Base-by-base conservation (phyloP, 2,329 filamentous ascomycete genomes). In the Nemania sp. region DNA sequence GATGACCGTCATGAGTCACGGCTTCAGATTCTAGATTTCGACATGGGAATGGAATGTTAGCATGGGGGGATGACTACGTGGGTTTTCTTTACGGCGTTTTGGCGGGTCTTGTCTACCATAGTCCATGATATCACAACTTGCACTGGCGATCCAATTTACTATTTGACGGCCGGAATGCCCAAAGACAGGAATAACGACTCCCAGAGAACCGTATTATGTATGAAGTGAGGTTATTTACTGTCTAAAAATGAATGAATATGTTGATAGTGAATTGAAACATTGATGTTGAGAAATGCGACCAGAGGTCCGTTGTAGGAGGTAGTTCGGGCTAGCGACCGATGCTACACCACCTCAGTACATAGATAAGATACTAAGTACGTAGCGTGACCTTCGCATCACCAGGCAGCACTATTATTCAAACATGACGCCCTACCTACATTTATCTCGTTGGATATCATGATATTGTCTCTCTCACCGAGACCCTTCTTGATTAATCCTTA, bases 21-120 rank as follows among this genome's bases (percentile, higher is more conserved):
- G 57, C 52, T 62, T 66, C 41, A 64, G 43, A 60, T 63, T 35
- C 1, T 70, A 66, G 68, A 66, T 64, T 56, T 69, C 35, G 35
- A 64, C 29, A 32, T n/a, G 62, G 65, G 51, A 35, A 57, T 62
- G 67, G 56, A 52, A 67, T n/a, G 41, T 59, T 52, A 68, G 59
- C 54, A 43, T 45, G 13, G 55, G 55, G 26, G 54, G 32, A 47
- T 55, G 61, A 64, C 43, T n/a, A 54, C 49, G 7, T 61, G 18
- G 27, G 53, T 52, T 58, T 49, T 35, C 35, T 57, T 55, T 64
- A 5, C 13, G 53, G 64, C 54, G 61, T 67, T 29, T n/a, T 58
- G 59, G 35, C 22, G 26, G 51, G 7, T 53, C 5, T 53, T 38
- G n/a, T 60, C n/a, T n/a, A n/a, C n/a, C n/a, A n/a, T n/a, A n/a